Percentiles rank a stretch among this genome's conserved stretches.
These are phyloP conservation scores for Verticillium albo-atrum DNA, from an alignment of 2,329 filamentous ascomycete species.

Conservation along the genomic window DNA sequence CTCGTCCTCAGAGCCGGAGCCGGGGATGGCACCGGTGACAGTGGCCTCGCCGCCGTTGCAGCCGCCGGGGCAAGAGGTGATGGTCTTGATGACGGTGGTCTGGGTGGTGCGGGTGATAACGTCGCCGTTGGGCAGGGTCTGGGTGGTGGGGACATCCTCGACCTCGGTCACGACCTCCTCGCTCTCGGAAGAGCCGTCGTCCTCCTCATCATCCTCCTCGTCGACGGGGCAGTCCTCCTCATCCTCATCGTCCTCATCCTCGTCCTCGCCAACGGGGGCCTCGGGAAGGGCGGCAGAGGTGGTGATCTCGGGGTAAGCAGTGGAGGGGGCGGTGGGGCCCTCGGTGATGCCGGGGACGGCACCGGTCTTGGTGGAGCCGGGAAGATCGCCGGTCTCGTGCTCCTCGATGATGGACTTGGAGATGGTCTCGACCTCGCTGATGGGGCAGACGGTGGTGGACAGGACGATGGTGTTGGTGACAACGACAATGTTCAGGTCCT, in stretches of 20 bases:
- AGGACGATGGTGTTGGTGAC: conserved; percentile 34
- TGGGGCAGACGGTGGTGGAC: conserved; percentile 40
- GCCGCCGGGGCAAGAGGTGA: conserved; percentile 9
- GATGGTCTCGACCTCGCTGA: conserved; percentile 34
- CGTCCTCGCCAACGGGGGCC: conserved; percentile 4
- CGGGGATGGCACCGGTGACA: conserved; percentile 9
- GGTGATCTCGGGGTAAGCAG: conserved; percentile 16
- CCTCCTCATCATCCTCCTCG: conserved; percentile 9
- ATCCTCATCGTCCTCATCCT: neutral
- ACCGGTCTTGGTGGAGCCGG: conserved; percentile 29
- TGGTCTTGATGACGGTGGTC: conserved; percentile 26
- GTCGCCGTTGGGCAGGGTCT: conserved; percentile 31
- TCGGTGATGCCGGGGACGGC: conserved; percentile 11
- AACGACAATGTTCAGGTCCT: conserved; percentile 25
- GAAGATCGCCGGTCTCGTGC: conserved; percentile 29
- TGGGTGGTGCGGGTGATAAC: conserved; percentile 37
- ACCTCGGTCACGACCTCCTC: conserved; percentile 7
- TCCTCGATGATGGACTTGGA: conserved; percentile 32
- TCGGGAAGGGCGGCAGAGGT: conserved; percentile 11
- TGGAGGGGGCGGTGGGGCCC: conserved; percentile 28
- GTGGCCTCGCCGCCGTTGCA: conserved; percentile 3
- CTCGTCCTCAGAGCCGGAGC: conserved; percentile 15
- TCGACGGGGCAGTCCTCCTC: conserved; percentile 1
- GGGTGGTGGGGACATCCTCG: conserved; percentile 11
- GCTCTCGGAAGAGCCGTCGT: conserved; percentile 9